phyloP scores from a whole-genome alignment of 2,329 filamentous ascomycete species.

The Pseudocercospora vitis region DNA sequence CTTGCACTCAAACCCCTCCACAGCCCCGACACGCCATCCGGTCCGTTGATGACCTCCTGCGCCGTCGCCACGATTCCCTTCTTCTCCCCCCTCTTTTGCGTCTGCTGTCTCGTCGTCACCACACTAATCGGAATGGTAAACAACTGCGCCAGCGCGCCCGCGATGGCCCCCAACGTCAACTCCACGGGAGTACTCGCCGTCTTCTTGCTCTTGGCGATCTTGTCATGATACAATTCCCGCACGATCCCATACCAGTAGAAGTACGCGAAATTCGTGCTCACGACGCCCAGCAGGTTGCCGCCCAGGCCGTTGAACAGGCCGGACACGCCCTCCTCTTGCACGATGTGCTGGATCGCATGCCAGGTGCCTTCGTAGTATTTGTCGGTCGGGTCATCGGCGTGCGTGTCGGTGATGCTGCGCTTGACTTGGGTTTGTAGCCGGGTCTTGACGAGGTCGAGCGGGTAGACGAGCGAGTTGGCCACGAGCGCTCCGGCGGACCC shows the following conservation, averaged over 20 bases:
- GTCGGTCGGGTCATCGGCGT: slow-evolving; percentile 48
- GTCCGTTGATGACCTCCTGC: slow-evolving; percentile 81
- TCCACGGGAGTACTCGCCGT: slow-evolving; percentile 75
- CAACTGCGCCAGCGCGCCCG: slow-evolving; percentile 86
- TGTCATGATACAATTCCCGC: slow-evolving; percentile 71
- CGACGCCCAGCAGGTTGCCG: slow-evolving; percentile 84
- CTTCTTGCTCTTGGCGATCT: slow-evolving; percentile 33
- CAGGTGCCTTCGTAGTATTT: slow-evolving; percentile 82
- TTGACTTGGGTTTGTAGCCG: slow-evolving; percentile 93
- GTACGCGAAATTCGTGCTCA: slow-evolving; percentile 97
- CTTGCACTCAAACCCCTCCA: slow-evolving; percentile 97
- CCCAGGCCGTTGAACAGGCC: slow-evolving; percentile 89
- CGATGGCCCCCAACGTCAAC: slow-evolving; percentile 78
- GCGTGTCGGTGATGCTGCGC: slow-evolving; percentile 44
- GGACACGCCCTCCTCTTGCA: slow-evolving; percentile 72
- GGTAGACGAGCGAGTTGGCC: slow-evolving; percentile 93
- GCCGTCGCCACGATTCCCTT: slow-evolving; percentile 87
- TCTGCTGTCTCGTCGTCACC: slow-evolving; percentile 93
- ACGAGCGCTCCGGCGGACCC: slow-evolving; percentile 91
- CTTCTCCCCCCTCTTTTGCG: slow-evolving; percentile 77
- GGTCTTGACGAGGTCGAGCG: slow-evolving; percentile 96
- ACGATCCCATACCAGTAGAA: slow-evolving; percentile 99
- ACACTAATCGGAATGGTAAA: slow-evolving; percentile 97
- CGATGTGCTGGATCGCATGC: slow-evolving; percentile 84
- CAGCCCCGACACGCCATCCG: slow-evolving; percentile 83